Base-by-base conservation (phyloP, 129 eudicot species). In the Escallonia rubra region DNA sequence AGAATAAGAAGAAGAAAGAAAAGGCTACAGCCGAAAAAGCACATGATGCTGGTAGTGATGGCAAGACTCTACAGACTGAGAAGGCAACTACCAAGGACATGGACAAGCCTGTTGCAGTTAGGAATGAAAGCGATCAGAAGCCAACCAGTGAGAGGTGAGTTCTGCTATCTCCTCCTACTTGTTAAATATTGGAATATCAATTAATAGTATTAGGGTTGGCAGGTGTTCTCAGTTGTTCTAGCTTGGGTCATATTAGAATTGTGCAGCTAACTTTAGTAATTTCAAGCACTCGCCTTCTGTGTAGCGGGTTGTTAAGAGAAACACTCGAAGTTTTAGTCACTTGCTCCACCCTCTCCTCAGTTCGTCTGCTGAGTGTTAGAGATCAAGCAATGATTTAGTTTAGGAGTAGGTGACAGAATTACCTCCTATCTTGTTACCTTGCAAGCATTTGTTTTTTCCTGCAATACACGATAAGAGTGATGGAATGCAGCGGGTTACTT, bases 1-100 rank as follows among this genome's bases (percentile, higher is more conserved):
- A 81, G 76, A 83, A 86, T 51, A 90, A 84, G 80, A 88, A 83
- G 69, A 82, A 85, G 81, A 83, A 81, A 76, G 72, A 6, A n/a
- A 72, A 51, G 48, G 85, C 48, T 57, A 64, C 50, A 57, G 71
- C 48, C 15, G 84, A 69, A 57, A 64, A 43, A 38, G 51, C 58
- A 12, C 65, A 55, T 64, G 86, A 77, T 57, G 68, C 54, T 72
- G 80, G 46, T 66, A 69, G 48, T 47, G n/a, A n/a, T 54, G 53
- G 57, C 59, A 74, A 76, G 51, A 11, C 4, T 52, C 57, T 9
- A 56, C 57, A 47, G 60, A 59, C 65, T 58, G 56, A 69, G 59
- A 66, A 64, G 72, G 72, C 59, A 23, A 48, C 48, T 8, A 39
- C 57, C 47, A 42, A 40, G 11, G 67, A 39, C 54, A 41, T 56